Evolutionary conservation across 805 yeast genomes (phyloP).

Genomic region (Clavispora fructus): DNA sequence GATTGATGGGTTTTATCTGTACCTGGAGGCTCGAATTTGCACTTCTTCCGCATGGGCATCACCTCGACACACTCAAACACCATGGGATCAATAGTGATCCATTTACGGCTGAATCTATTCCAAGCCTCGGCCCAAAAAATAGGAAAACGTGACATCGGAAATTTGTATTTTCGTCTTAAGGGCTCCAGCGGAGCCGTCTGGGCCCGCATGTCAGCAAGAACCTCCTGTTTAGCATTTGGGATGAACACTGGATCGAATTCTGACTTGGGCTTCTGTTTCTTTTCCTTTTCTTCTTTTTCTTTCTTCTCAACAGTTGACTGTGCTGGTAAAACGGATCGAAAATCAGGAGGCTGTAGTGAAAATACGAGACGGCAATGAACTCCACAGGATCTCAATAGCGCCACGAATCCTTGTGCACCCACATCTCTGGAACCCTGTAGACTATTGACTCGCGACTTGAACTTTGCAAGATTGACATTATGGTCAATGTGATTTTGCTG

Average conservation of each 20-base stretch:
- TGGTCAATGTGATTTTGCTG: slow-evolving; percentile 19
- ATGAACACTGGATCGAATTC: slow-evolving; percentile 17
- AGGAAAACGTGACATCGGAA: slow-evolving; percentile 43
- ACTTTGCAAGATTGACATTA: slow-evolving; percentile 35
- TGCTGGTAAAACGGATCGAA: slow-evolving; percentile 11
- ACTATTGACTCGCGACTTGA: slow-evolving; percentile 36
- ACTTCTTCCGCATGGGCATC: slow-evolving; percentile 45
- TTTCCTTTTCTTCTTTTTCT: not conserved
- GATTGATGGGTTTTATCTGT: slow-evolving; percentile 53
- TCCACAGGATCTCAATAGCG: slow-evolving; percentile 64
- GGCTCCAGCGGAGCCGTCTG: not conserved
- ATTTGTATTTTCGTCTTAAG: not conserved
- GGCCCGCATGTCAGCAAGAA: slow-evolving; percentile 2
- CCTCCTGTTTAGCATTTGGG: slow-evolving; percentile 12
- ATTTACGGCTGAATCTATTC: slow-evolving; percentile 64
- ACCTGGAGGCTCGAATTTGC: slow-evolving; percentile 69
- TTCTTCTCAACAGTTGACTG: slow-evolving; percentile 1
- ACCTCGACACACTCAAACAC: slow-evolving; percentile 60
- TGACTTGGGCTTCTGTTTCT: slow-evolving; percentile 2
- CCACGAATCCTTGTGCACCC: slow-evolving; percentile 84
- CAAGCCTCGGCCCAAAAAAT: slow-evolving; percentile 93
- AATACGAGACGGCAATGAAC: slow-evolving; percentile 70
- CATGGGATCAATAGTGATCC: slow-evolving; percentile 86
- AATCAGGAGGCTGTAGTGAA: slow-evolving; percentile 90
- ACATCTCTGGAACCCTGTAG: slow-evolving; percentile 71